phyloP scores from a whole-genome alignment of 1,139 yeast genomes.

The Kodamaea fungicola region DNA sequence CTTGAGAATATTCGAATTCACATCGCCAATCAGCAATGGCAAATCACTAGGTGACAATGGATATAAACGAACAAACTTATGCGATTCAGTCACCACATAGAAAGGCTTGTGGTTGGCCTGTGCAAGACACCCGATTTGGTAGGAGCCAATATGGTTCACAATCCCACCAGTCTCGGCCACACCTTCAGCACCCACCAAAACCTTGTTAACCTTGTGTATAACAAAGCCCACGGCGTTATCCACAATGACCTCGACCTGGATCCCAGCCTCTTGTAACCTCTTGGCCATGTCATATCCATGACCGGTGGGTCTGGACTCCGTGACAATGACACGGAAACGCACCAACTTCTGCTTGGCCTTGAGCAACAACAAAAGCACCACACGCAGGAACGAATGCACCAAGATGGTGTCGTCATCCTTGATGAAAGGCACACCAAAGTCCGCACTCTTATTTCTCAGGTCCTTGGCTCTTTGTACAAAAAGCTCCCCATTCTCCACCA shows the following conservation, averaged over 20 bases:
- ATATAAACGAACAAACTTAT: conserved; percentile 92
- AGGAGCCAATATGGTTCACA: conserved; percentile 92
- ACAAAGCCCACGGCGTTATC: conserved; percentile 92
- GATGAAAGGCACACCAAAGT: conserved; percentile 82
- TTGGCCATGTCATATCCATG: conserved; percentile 79
- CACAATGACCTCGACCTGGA: conserved; percentile 88
- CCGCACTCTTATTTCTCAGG: conserved; percentile 83
- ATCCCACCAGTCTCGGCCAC: conserved; percentile 99
- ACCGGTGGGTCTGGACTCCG: conserved; percentile 87
- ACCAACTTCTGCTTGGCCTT: conserved; percentile 68
- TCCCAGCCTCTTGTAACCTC: conserved; percentile 64
- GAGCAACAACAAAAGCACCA: conserved; percentile 71
- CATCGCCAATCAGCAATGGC: conserved; percentile 51
- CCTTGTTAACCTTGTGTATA: conserved; percentile 86
- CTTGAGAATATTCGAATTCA: neutral
- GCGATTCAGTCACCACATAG: conserved; percentile 92
- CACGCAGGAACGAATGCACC: conserved; percentile 91
- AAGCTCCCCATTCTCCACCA: conserved; percentile 90
- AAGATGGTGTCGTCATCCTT: conserved; percentile 89
- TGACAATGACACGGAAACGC: conserved; percentile 85
- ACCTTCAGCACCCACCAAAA: conserved; percentile 97
- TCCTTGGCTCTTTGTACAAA: conserved; percentile 91
- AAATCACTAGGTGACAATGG: conserved; percentile 93
- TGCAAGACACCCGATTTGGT: conserved; percentile 92
- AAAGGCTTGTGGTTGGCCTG: conserved; percentile 88